phyloP scores from a whole-genome alignment of 768 basidiomycete genomes.

The Termitomyces eurrhizus region DNA sequence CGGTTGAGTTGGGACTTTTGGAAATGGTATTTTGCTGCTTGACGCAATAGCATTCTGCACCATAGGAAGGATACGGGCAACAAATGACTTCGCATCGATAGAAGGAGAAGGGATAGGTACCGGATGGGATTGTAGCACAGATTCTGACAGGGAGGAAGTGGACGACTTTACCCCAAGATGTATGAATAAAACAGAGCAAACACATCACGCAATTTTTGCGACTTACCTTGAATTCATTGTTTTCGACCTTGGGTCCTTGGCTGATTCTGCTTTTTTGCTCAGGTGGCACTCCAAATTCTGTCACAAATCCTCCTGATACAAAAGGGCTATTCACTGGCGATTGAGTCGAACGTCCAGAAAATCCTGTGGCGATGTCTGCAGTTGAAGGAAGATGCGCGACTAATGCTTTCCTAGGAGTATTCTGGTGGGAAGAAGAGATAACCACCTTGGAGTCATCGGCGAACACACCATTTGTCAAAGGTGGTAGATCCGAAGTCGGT shows the following conservation, averaged over 20 bases:
- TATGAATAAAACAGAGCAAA: neutral
- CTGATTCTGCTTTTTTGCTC: neutral
- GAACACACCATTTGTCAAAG: neutral
- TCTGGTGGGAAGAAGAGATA: neutral
- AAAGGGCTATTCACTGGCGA: slow-evolving; percentile 36
- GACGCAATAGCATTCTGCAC: slow-evolving; percentile 31
- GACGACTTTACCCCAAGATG: neutral
- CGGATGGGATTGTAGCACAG: neutral
- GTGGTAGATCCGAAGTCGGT: neutral
- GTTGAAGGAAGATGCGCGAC: neutral
- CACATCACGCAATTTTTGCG: neutral
- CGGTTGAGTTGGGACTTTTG: slow-evolving; percentile 10
- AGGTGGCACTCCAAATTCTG: slow-evolving; percentile 33
- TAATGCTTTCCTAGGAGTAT: neutral
- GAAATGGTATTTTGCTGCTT: slow-evolving; percentile 29
- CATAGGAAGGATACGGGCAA: neutral
- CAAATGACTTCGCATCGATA: neutral
- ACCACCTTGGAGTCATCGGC: neutral
- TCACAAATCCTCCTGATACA: slow-evolving; percentile 47
- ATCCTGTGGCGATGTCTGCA: neutral
- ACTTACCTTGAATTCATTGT: slow-evolving; percentile 4
- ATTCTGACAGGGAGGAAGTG: neutral
- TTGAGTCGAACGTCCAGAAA: slow-evolving; percentile 8
- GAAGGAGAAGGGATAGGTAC: neutral
- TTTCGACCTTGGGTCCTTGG: neutral